Evolutionary conservation across 2,329 filamentous ascomycete species (phyloP).

Genomic region (Trichoderma atroviride): DNA sequence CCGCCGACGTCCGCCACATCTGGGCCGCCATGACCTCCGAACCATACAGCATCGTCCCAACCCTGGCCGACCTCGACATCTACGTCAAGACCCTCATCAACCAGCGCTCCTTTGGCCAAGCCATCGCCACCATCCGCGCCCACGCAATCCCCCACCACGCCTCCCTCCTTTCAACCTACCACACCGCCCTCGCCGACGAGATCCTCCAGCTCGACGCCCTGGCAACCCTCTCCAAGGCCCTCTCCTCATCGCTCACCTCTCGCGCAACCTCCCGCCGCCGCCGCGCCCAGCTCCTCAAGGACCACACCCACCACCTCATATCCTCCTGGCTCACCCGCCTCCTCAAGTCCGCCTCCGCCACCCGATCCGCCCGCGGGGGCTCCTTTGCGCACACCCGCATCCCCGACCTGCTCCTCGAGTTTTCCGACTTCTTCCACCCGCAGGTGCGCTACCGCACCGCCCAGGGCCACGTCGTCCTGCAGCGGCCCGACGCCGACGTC

Average conservation of each 20-base stretch:
- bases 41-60: slow-evolving; percentile 60
- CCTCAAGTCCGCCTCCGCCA: slow-evolving; percentile 34
- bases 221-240: not conserved
- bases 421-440: slow-evolving; percentile 39
- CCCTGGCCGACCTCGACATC: slow-evolving; percentile 57
- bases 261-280: slow-evolving; percentile 34
- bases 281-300: slow-evolving; percentile 38
- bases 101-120: slow-evolving; percentile 34
- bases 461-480: slow-evolving; percentile 37
- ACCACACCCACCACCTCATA: slow-evolving; percentile 40
- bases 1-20: slow-evolving; percentile 52
- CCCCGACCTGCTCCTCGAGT: slow-evolving; percentile 41
- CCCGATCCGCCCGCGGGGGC: slow-evolving; percentile 30
- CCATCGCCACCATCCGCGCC: slow-evolving; percentile 44
- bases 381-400: slow-evolving; percentile 32
- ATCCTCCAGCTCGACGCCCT: slow-evolving; percentile 36
- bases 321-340: slow-evolving; percentile 35
- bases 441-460: slow-evolving; percentile 39
- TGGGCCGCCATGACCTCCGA: slow-evolving; percentile 61
- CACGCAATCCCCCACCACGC: slow-evolving; percentile 47
- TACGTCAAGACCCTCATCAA: slow-evolving; percentile 46
- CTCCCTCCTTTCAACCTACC: slow-evolving; percentile 33
- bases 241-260: slow-evolving; percentile 20
- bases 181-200: slow-evolving; percentile 39
- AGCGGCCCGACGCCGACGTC: slow-evolving; percentile 30